These are phyloP conservation scores for Nemania serpens DNA, from an alignment of 2,329 filamentous ascomycete species.

Conservation along the genomic window DNA sequence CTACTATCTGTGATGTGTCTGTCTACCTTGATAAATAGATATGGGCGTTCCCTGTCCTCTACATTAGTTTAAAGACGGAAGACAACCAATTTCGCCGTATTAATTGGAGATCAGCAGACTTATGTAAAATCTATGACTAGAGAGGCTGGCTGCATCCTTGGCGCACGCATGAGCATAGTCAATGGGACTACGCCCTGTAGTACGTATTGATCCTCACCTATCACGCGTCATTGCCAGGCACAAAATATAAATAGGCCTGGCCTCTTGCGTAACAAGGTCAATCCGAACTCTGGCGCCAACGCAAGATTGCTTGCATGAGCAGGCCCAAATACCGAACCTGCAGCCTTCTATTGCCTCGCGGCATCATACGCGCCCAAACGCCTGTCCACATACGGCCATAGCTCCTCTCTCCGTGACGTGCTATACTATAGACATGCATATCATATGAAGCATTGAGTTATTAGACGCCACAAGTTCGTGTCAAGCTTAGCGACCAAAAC, in stretches of 20 bases:
- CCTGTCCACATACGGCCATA: background rate
- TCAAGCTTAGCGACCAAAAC: conserved; percentile 9
- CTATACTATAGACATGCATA: conserved; percentile 14
- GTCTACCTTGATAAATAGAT: too few species aligned
- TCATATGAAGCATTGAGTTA: conserved; percentile 7
- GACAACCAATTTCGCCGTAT: background rate
- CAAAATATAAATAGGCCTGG: conserved; percentile 11
- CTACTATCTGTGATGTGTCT: background rate
- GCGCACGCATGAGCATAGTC: conserved; percentile 21
- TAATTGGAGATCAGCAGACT: background rate
- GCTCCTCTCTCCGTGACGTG: conserved; percentile 11
- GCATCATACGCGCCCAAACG: conserved; percentile 1
- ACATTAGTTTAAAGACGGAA: background rate
- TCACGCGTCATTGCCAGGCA: conserved; percentile 9
- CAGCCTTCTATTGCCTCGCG: conserved; percentile 19
- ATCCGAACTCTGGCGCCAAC: conserved; percentile 29
- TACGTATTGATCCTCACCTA: conserved; percentile 12
- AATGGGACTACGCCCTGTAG: conserved; percentile 7
- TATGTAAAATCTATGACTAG: conserved; percentile 10
- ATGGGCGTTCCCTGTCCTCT: too few species aligned
- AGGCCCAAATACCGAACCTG: conserved; percentile 26
- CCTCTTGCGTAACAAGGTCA: conserved; percentile 11
- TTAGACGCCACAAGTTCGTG: conserved; percentile 24
- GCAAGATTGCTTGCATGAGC: conserved; percentile 31
- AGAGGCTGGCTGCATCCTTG: conserved; percentile 34